Evolutionary conservation across 495 filamentous ascomycete species (phyloP).

Genomic region (Xylaria scruposa): DNA sequence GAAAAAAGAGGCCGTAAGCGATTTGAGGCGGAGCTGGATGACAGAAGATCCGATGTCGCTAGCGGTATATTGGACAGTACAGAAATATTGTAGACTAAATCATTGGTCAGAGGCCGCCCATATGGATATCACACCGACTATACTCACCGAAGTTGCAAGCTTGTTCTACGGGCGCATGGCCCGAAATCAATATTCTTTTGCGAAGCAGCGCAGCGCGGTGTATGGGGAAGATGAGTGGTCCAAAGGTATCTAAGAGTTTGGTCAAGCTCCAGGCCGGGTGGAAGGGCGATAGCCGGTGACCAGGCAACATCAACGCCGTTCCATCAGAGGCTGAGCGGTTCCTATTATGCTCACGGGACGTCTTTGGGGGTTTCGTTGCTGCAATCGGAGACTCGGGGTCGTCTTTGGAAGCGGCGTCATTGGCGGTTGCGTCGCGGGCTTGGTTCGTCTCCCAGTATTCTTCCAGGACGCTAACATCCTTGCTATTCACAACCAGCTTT

Average conservation of each 20-base stretch:
- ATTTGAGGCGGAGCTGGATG: slow-evolving; percentile 62
- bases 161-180: slow-evolving; percentile 81
- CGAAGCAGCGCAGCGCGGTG: slow-evolving; percentile 87
- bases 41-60: slow-evolving; percentile 68
- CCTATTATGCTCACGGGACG: slow-evolving; percentile 52
- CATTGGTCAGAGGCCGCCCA: slow-evolving; percentile 17
- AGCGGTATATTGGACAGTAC: slow-evolving; percentile 79
- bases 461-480: slow-evolving; percentile 67
- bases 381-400: slow-evolving; percentile 60
- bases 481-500: slow-evolving; percentile 58
- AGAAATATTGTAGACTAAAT: slow-evolving; percentile 88
- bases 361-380: slow-evolving; percentile 36
- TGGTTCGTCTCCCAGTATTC: slow-evolving; percentile 80
- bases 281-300: slow-evolving; percentile 73
- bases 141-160: slow-evolving; percentile 85
- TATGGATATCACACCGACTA: not conserved
- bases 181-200: slow-evolving; percentile 85
- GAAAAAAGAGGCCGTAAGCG: slow-evolving; percentile 87
- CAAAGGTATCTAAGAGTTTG: slow-evolving; percentile 79
- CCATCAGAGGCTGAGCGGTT: slow-evolving; percentile 67
- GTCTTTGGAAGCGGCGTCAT: slow-evolving; percentile 56
- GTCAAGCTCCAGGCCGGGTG: slow-evolving; percentile 88
- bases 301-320: slow-evolving; percentile 65
- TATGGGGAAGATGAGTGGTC: slow-evolving; percentile 88
- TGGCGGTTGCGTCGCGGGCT: slow-evolving; percentile 53